phyloP scores from a whole-genome alignment of 345 rosid species.

The Citrus mangshanensis region DNA sequence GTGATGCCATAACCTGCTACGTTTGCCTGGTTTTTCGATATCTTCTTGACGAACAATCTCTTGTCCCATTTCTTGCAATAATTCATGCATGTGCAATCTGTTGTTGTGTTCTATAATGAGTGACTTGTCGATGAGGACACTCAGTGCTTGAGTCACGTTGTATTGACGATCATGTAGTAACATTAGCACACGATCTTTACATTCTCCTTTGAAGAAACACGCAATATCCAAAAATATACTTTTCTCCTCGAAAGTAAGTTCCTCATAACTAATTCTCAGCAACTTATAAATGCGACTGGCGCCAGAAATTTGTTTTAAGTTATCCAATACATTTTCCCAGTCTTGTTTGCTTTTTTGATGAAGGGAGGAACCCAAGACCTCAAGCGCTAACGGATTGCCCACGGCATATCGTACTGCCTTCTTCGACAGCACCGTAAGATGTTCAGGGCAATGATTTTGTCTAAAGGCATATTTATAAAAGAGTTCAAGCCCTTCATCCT shows the following conservation, averaged over 20 bases:
- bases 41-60: conserved; percentile 11
- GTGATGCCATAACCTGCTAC: conserved; percentile 13
- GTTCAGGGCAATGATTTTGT: too few relatives aligned
- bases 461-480: background rate
- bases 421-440: too few relatives aligned
- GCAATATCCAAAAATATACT: conserved; percentile 43
- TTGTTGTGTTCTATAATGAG: conserved; percentile 21
- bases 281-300: background rate
- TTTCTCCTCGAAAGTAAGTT: conserved; percentile 8
- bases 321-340: background rate
- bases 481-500: conserved; percentile 6
- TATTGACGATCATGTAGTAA: conserved; percentile 8
- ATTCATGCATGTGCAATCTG: conserved; percentile 35
- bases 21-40: background rate
- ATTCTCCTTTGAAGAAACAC: conserved; percentile 35
- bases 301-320: background rate
- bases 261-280: conserved; percentile 17
- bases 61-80: conserved; percentile 29
- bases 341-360: background rate
- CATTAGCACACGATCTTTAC: conserved; percentile 11
- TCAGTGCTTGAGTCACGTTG: background rate
- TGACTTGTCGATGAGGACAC: conserved; percentile 26
- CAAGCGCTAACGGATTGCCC: conserved; percentile 13
- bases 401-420: background rate
- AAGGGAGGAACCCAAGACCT: background rate